phyloP scores from a whole-genome alignment of 2,329 filamentous ascomycete species.

The Dactylonectria estremocensis region DNA sequence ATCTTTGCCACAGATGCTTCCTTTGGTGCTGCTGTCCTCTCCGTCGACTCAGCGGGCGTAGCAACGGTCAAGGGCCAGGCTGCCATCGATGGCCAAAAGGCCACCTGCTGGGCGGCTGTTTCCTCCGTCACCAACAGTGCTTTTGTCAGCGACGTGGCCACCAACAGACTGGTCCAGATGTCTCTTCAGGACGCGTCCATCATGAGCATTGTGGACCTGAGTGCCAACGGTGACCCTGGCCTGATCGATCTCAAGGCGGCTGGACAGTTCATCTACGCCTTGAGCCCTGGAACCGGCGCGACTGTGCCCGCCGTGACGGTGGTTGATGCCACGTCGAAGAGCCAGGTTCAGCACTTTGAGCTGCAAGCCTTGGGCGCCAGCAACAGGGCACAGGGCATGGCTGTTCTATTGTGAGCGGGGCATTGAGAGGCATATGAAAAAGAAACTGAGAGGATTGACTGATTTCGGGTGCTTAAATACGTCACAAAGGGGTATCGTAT shows the following conservation, averaged over 20 bases:
- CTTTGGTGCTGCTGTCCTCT: slow-evolving; percentile 68
- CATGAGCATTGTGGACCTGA: slow-evolving; percentile 58
- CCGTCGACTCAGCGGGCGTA: slow-evolving; percentile 54
- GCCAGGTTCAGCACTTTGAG: slow-evolving; percentile 52
- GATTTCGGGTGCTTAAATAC: not conserved
- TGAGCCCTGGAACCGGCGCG: slow-evolving; percentile 67
- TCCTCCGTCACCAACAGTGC: slow-evolving; percentile 63
- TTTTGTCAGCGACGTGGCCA: slow-evolving; percentile 71
- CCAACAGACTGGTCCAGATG: slow-evolving; percentile 71
- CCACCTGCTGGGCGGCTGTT: slow-evolving; percentile 72
- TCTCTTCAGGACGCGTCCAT: slow-evolving; percentile 64
- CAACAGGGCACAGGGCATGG: slow-evolving; percentile 18
- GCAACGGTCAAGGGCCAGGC: slow-evolving; percentile 56
- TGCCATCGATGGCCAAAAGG: slow-evolving; percentile 65
- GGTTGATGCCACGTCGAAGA: slow-evolving; percentile 51
- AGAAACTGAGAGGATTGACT: not conserved
- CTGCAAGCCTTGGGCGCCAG: slow-evolving; percentile 41
- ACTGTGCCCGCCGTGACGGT: slow-evolving; percentile 56
- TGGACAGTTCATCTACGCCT: slow-evolving; percentile 71
- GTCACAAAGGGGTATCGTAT: no score
- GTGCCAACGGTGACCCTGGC: slow-evolving; percentile 64
- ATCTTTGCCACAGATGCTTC: slow-evolving; percentile 72
- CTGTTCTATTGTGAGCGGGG: not conserved
- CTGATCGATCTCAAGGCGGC: slow-evolving; percentile 68
- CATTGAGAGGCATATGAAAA: not conserved